These are phyloP conservation scores for Aurantiochytrium sp. DNA, from an alignment of 108 stramenopile species.

Conservation along the genomic window DNA sequence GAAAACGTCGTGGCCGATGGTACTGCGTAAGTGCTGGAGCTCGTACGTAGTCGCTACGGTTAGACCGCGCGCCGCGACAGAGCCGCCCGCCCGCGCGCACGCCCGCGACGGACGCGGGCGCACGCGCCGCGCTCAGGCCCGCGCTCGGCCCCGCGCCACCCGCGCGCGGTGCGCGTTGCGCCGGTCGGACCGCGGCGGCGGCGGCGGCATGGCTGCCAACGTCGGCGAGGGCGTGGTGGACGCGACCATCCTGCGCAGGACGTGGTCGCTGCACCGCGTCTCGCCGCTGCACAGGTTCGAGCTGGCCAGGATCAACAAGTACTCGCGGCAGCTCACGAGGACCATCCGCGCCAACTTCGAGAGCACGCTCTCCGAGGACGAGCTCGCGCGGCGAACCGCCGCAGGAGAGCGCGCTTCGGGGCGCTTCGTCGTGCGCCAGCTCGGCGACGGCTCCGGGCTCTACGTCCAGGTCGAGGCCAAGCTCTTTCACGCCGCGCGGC, in stretches of 20 bases:
- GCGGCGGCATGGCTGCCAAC: too few species aligned
- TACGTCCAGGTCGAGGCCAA: slow-evolving; percentile 5
- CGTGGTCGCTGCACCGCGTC: slow-evolving; percentile 3
- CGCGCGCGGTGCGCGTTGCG: too few species aligned
- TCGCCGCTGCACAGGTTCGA: slow-evolving; percentile 19
- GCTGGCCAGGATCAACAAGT: not conserved
- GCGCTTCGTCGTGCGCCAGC: not conserved
- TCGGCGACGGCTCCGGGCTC: not conserved
- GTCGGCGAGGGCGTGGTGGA: not conserved
- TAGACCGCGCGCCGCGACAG: too few species aligned
- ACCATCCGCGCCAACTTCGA: not conserved
- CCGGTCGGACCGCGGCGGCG: too few species aligned
- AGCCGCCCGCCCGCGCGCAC: too few species aligned
- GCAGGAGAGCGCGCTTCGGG: not conserved
- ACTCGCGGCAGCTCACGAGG: not conserved
- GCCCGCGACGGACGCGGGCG: too few species aligned
- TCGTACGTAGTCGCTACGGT: too few species aligned
- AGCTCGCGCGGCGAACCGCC: not conserved
- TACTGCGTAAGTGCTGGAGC: too few species aligned
- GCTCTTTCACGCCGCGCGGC: not conserved
- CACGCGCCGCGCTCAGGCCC: too few species aligned
- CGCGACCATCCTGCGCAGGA: not conserved
- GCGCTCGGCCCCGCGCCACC: too few species aligned
- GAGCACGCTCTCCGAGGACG: not conserved
- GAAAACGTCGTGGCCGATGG: too few species aligned